These are phyloP conservation scores for Fusarium sp. DNA, from an alignment of 2,329 filamentous ascomycete genomes.

Conservation along the genomic window DNA sequence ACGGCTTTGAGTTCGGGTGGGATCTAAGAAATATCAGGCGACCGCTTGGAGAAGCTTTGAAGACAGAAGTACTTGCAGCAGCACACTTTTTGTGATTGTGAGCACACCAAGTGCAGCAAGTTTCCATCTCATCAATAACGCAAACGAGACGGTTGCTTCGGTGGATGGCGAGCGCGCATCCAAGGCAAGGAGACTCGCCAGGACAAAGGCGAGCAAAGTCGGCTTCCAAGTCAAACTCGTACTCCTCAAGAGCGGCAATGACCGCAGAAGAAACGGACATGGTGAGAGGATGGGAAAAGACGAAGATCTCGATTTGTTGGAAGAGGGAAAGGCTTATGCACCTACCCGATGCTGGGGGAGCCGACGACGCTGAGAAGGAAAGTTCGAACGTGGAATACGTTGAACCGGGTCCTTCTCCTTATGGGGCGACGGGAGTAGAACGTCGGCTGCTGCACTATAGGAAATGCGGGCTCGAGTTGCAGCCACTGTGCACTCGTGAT, in stretches of 20 bases:
- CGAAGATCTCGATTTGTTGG: no score
- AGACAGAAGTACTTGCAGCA: fast-evolving
- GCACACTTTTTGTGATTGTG: fast-evolving
- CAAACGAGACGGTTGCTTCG: neutral
- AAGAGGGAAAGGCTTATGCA: no score
- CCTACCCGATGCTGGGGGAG: fast-evolving
- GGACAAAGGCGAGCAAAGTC: neutral
- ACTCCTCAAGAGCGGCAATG: neutral
- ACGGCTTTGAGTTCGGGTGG: neutral
- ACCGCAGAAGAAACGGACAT: neutral
- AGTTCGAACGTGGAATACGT: no score
- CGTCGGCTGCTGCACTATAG: no score
- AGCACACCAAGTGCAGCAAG: neutral
- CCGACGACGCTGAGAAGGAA: no score
- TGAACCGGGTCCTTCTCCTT: no score
- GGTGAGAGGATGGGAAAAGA: no score
- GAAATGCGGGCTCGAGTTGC: no score
- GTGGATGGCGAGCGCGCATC: neutral
- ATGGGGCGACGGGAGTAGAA: fast-evolving
- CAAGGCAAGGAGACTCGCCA: neutral
- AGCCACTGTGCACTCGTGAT: no score
- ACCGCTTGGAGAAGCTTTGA: no score
- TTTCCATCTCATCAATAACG: neutral
- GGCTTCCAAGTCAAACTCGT: neutral
- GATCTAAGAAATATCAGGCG: neutral